Conservation (phyloP, 139 green algal species). For the Chlamydomonas asymmetrica region DNA sequence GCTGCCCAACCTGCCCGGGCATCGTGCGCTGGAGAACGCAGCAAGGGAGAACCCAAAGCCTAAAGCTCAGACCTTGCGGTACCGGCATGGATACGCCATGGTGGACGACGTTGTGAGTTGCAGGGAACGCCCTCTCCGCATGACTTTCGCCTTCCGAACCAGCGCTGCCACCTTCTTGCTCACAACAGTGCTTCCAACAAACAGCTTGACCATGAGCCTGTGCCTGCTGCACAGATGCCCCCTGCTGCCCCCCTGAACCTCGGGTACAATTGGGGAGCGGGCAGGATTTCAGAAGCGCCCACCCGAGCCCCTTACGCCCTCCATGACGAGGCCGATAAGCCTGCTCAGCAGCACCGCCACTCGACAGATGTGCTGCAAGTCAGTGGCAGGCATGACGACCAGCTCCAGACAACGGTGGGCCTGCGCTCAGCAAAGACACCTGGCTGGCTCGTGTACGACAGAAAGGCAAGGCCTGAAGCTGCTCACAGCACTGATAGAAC, state of each 20-base stretch:
- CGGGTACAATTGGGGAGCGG: constrained; percentile 2
- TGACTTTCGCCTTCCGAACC: neutral
- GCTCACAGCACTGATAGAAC: neutral
- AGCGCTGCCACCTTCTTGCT: neutral
- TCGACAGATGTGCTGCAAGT: neutral
- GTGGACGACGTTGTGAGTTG: constrained; percentile 14
- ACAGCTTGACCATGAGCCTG: neutral
- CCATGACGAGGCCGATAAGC: constrained; percentile 1
- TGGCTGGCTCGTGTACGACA: constrained; percentile 30
- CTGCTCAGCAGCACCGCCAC: neutral
- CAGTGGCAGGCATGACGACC: neutral
- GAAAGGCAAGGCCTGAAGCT: constrained; percentile 4
- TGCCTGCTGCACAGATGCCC: neutral
- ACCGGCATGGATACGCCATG: constrained; percentile 8
- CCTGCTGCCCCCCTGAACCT: neutral
- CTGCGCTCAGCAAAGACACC: constrained; percentile 5
- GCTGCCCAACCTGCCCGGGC: constrained; percentile 12
- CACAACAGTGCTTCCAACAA: neutral
- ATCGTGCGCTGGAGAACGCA: neutral
- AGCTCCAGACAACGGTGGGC: neutral
- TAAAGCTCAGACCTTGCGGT: constrained; percentile 14
- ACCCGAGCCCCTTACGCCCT: neutral
- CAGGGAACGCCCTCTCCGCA: neutral
- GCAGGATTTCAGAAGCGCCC: neutral
- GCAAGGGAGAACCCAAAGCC: constrained; percentile 1